Conservation (phyloP, 2,329 filamentous ascomycete species). For the Penicillium sp. region DNA sequence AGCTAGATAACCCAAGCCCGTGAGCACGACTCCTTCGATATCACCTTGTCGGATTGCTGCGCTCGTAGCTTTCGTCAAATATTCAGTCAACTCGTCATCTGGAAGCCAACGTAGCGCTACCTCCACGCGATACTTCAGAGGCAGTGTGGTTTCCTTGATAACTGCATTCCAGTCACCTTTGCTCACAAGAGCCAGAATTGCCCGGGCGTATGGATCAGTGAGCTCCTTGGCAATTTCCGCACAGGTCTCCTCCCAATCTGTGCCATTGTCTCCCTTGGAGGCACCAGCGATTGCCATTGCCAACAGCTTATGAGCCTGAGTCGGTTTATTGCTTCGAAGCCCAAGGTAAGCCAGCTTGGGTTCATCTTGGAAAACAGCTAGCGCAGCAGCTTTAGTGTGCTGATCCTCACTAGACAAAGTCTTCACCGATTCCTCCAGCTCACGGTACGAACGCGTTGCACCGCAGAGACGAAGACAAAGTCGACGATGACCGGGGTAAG, state of each 20-base stretch:
- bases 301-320: conserved; percentile 57
- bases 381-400: conserved; percentile 62
- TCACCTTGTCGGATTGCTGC: conserved; percentile 56
- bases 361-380: conserved; percentile 61
- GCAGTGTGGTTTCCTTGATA: conserved; percentile 57
- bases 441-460: conserved; percentile 54
- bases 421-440: conserved; percentile 51
- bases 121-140: conserved; percentile 60
- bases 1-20: conserved; percentile 57
- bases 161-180: conserved; percentile 61
- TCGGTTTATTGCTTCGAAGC: conserved; percentile 53
- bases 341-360: conserved; percentile 58
- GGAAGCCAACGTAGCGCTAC: conserved; percentile 56
- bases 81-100: conserved; percentile 49
- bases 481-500: conserved; percentile 56
- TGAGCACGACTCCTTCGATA: conserved; percentile 62
- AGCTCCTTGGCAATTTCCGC: conserved; percentile 62
- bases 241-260: conserved; percentile 62
- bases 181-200: conserved; percentile 60
- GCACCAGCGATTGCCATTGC: conserved; percentile 53
- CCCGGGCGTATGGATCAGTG: conserved; percentile 61
- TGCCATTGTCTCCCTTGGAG: conserved; percentile 49
- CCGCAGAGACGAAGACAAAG: conserved; percentile 61
- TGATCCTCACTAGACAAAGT: conserved; percentile 54
- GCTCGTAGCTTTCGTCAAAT: conserved; percentile 54